These are phyloP conservation scores for Eutrema salsugineum DNA, from an alignment of 441 rosid genomes.

Conservation along the genomic window DNA sequence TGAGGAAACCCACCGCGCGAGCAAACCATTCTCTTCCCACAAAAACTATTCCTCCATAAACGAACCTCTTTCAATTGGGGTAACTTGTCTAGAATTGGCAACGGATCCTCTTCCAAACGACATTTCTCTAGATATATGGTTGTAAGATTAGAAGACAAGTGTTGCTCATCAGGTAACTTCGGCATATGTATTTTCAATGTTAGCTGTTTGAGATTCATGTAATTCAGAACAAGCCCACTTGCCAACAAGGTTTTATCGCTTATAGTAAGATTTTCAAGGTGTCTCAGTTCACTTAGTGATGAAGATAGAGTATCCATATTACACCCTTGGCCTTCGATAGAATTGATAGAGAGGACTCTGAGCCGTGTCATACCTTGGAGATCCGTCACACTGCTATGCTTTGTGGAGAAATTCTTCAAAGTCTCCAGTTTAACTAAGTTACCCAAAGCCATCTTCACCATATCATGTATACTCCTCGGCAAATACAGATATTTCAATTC, in stretches of 20 bases:
- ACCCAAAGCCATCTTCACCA: neutral
- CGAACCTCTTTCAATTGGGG: too few species aligned
- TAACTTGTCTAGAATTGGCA: too few species aligned
- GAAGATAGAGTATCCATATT: neutral
- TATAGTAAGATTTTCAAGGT: too few species aligned
- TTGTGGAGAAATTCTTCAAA: neutral
- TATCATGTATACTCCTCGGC: neutral
- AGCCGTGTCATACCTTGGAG: neutral
- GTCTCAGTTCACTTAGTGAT: too few species aligned
- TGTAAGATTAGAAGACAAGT: neutral
- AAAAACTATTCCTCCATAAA: too few species aligned
- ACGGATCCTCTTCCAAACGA: neutral
- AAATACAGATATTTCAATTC: neutral
- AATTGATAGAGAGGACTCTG: fast-evolving
- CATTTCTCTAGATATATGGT: fast-evolving
- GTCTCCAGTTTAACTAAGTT: neutral
- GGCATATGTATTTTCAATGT: neutral
- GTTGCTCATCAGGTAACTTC: neutral
- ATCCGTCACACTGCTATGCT: neutral
- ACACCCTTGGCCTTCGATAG: neutral
- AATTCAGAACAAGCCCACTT: neutral
- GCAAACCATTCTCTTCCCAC: too few species aligned
- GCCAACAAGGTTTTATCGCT: too few species aligned
- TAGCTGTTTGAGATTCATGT: neutral
- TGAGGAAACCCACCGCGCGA: too few species aligned